Percentiles rank a stretch among this genome's conserved stretches.
phyloP scores from a whole-genome alignment of 305 asterid species.

The Solanum hybrid region DNA sequence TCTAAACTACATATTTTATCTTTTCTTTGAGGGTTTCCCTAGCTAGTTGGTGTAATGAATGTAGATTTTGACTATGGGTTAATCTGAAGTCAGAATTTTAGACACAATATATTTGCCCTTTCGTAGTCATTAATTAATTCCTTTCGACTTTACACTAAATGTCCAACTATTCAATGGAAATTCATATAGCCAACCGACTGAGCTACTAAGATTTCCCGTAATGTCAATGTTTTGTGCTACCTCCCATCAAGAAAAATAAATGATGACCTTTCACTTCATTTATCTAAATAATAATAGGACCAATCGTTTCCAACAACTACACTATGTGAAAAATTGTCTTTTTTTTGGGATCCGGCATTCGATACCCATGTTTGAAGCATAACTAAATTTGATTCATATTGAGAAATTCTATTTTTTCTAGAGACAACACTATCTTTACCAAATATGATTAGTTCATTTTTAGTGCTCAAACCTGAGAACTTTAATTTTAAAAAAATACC shows the following conservation, averaged over 20 bases:
- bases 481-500: background rate
- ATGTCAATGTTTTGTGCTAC: background rate
- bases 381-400: background rate
- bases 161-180: background rate
- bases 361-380: background rate
- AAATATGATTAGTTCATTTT: background rate
- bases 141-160: background rate
- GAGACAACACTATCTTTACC: background rate
- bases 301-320: background rate
- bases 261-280: background rate
- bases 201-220: accelerated
- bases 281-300: background rate
- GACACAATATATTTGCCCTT: background rate
- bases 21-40: background rate
- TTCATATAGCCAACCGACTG: background rate
- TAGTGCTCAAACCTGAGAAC: background rate
- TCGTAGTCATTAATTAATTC: background rate
- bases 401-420: background rate
- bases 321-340: background rate
- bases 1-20: background rate
- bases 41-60: background rate
- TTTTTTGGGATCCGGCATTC: background rate
- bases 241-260: background rate
- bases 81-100: background rate
- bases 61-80: background rate